These are phyloP conservation scores for Cladosporium oxysporum DNA, from an alignment of 2,329 filamentous ascomycete genomes.

Conservation along the genomic window DNA sequence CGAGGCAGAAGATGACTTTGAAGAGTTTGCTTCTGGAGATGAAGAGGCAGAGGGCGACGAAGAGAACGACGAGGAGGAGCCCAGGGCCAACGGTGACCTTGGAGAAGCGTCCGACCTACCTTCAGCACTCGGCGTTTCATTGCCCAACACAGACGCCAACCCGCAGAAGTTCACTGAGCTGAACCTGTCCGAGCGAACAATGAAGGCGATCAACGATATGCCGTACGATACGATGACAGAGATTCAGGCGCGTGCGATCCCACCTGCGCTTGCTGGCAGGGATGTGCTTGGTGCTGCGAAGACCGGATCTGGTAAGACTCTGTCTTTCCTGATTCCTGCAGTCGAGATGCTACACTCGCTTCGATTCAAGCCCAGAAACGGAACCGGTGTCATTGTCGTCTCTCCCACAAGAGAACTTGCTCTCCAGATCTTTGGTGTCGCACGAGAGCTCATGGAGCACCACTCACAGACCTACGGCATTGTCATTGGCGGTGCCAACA, in stretches of 20 bases:
- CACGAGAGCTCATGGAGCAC: slow-evolving; percentile 85
- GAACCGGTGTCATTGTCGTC: slow-evolving; percentile 85
- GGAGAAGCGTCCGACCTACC: slow-evolving; percentile 52
- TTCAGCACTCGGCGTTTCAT: slow-evolving; percentile 56
- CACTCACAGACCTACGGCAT: slow-evolving; percentile 96
- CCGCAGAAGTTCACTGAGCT: slow-evolving; percentile 77
- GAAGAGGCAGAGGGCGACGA: slow-evolving; percentile 39
- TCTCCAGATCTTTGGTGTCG: slow-evolving; percentile 94
- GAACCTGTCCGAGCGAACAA: slow-evolving; percentile 82
- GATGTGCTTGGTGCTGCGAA: slow-evolving; percentile 95
- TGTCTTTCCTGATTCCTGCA: slow-evolving; percentile 91
- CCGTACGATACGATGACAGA: slow-evolving; percentile 94
- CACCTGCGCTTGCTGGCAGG: slow-evolving; percentile 81
- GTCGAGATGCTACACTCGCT: slow-evolving; percentile 89
- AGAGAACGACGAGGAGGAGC: slow-evolving; percentile 36
- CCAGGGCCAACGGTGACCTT: slow-evolving; percentile 36
- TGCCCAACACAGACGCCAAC: slow-evolving; percentile 62
- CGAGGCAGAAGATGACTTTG: slow-evolving; percentile 39
- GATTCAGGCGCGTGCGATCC: slow-evolving; percentile 85
- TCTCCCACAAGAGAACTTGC: slow-evolving; percentile 93
- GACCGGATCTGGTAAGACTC: slow-evolving; percentile 92
- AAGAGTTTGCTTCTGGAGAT: slow-evolving; percentile 40
- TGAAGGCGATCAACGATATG: slow-evolving; percentile 87
- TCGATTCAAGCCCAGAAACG: slow-evolving; percentile 92
- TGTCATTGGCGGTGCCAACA: slow-evolving; percentile 92